A percentile compares a stretch with the other conserved stretches of the same genome.
phyloP scores from a whole-genome alignment of 495 filamentous ascomycete genomes.

The Annulohypoxylon moriforme region DNA sequence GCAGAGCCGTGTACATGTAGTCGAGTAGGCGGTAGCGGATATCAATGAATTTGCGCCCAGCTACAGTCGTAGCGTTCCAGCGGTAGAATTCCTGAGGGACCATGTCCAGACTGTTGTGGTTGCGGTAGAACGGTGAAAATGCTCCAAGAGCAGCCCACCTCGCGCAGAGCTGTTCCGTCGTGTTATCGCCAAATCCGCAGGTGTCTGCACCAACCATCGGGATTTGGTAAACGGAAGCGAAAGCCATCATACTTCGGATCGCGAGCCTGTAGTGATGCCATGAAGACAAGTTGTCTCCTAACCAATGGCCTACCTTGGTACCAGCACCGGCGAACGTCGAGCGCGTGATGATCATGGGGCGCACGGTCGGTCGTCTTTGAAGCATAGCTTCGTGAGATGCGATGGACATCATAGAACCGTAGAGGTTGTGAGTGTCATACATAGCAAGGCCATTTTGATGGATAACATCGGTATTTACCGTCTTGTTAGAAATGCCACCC shows the following conservation, averaged over 20 bases:
- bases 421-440: slow-evolving; percentile 87
- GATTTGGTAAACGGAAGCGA: slow-evolving; percentile 83
- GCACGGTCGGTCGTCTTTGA: slow-evolving; percentile 69
- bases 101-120: slow-evolving; percentile 64
- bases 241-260: slow-evolving; percentile 77
- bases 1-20: slow-evolving; percentile 83
- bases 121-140: slow-evolving; percentile 85
- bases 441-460: slow-evolving; percentile 77
- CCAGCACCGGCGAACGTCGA: slow-evolving; percentile 87
- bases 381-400: slow-evolving; percentile 75
- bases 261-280: slow-evolving; percentile 79
- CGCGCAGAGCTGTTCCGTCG: slow-evolving; percentile 82
- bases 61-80: slow-evolving; percentile 71
- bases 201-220: slow-evolving; percentile 89
- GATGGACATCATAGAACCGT: slow-evolving; percentile 86
- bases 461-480: slow-evolving; percentile 77
- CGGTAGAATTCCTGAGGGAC: slow-evolving; percentile 82
- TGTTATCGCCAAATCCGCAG: slow-evolving; percentile 79
- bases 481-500: slow-evolving; percentile 76
- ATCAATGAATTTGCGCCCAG: slow-evolving; percentile 76
- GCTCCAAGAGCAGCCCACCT: slow-evolving; percentile 86
- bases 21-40: slow-evolving; percentile 81
- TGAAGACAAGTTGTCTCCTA: slow-evolving; percentile 81
- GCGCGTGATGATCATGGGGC: slow-evolving; percentile 85
- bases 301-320: slow-evolving; percentile 83